phyloP scores from a whole-genome alignment of 148 eudicot species.

The Fagopyrum esculentum region DNA sequence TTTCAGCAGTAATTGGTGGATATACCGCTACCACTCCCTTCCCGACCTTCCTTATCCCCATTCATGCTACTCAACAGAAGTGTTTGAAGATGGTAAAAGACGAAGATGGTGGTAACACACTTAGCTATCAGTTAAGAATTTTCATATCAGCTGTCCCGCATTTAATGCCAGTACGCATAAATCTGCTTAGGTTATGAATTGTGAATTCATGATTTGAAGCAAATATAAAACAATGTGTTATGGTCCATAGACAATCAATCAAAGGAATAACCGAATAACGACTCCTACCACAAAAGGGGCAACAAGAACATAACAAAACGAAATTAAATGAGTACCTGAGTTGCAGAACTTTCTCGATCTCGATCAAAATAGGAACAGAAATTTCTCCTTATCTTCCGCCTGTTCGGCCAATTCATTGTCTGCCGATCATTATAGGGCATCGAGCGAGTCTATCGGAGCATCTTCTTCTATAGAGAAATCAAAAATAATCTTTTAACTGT shows the following conservation, averaged over 20 bases:
- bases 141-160: conserved; percentile 91
- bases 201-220: neutral
- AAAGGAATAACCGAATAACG: conserved; percentile 1
- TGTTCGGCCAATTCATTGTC: neutral
- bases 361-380: conserved; percentile 23
- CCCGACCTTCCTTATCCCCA: too few species aligned
- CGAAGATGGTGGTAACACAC: too few species aligned
- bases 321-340: conserved; percentile 42
- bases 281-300: neutral
- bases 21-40: conserved; percentile 40
- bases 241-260: neutral
- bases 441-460: too few species aligned
- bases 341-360: conserved; percentile 64
- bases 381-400: conserved; percentile 20
- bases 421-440: too few species aligned
- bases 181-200: conserved; percentile 34
- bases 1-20: conserved; percentile 84
- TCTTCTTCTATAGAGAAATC: too few species aligned
- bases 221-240: neutral
- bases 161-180: conserved; percentile 77
- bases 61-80: too few species aligned
- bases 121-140: too few species aligned
- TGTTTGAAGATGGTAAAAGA: too few species aligned
- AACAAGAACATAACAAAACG: neutral
- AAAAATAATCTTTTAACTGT: neutral